Percentiles rank a stretch among this genome's conserved stretches.
These are phyloP conservation scores for Panicum virgatum DNA, from an alignment of 202 grass and related monocot species.

Conservation along the genomic window DNA sequence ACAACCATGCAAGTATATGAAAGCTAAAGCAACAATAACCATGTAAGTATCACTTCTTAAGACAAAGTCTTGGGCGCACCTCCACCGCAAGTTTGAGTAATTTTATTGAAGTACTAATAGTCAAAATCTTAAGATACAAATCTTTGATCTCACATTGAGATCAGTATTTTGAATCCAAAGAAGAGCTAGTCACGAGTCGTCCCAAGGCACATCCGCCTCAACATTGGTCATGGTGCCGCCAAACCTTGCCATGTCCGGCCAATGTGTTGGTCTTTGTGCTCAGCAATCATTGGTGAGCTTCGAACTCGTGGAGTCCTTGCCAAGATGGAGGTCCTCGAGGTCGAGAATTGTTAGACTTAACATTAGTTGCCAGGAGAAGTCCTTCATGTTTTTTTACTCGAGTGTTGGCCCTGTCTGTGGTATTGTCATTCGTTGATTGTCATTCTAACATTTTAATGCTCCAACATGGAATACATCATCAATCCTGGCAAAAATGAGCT, in stretches of 20 bases:
- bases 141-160: background rate
- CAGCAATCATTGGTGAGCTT: background rate
- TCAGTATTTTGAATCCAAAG: background rate
- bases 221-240: background rate
- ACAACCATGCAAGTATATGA: no score
- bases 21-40: no score
- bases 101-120: no score
- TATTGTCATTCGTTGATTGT: no score
- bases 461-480: background rate
- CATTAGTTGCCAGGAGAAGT: background rate
- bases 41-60: no score
- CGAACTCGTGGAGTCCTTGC: background rate
- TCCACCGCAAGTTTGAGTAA: no score
- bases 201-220: background rate
- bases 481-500: background rate
- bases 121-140: background rate
- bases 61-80: no score
- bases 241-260: background rate
- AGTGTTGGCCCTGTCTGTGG: background rate
- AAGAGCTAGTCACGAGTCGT: background rate
- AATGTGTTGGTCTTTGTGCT: background rate
- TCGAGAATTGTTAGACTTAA: background rate
- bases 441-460: background rate
- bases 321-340: background rate
- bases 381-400: background rate